Base-by-base conservation (phyloP, 257 asterid species). In the Fraxinus excelsior region DNA sequence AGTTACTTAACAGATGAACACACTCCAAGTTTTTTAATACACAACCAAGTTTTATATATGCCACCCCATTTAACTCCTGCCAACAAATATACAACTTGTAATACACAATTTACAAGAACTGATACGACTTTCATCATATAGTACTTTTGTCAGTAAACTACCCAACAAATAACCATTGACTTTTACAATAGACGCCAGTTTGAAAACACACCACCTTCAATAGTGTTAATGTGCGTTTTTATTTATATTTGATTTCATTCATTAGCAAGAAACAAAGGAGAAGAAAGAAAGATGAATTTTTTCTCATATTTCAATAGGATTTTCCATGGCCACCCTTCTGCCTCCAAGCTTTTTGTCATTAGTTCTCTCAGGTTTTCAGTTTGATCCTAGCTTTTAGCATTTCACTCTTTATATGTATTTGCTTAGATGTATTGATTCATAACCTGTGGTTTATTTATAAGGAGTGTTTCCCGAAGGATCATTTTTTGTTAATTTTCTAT, bases 351-450 rank as follows among this genome's bases (percentile, higher is more conserved):
- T 40, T 77, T 92, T 87, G 74, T 94, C 83, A 69, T 88, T 34
- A 82, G 81, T 18, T 87, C 93, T 69, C 53, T 94, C 87, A 94
- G 98, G 97, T 94, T 73, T 18, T 19, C 58, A 23, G 44, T 42
- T 77, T 66, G 6, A 25, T 53, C 64, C 64, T 65, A 1, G n/a
- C 56, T 3, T 14, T 46, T 46, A 46, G 66, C 44, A 58, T 69
- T 29, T 35, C 25, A 18, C 25, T 53, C 3, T 53, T n/a, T 19
- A n/a, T 19, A 53, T 53, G 23, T 19, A 53, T 18, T 13, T 53
- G 25, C 25, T 53, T 53, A n/a, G 11, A 53, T 53, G 56, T 53
- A 5, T 53, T 53, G 64, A 46, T 53, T n/a, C 11, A 53, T 53
- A 34, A 7, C 23, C 23, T 2, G 23, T 19, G 25, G 64, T 19